Evolutionary conservation across 345 rosid species (phyloP).

Genomic region (Populus pruinosa): DNA sequence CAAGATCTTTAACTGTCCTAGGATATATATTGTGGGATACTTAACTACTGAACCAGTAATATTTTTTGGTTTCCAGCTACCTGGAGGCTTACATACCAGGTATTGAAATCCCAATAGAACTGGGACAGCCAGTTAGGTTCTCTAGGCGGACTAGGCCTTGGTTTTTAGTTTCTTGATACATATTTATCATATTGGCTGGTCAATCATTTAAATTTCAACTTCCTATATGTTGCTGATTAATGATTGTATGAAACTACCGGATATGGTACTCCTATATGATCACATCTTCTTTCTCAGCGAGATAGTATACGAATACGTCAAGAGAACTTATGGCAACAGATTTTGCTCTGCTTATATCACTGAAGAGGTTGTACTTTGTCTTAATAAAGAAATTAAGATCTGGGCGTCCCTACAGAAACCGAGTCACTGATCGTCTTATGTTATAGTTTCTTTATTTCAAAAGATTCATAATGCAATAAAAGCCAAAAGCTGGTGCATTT

Average conservation of each 20-base stretch:
- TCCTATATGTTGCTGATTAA: not conserved
- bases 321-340: not conserved
- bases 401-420: not conserved
- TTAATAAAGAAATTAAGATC: not conserved
- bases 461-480: not conserved
- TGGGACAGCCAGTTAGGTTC: not conserved
- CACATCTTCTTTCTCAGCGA: not conserved
- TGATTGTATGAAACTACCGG: not conserved
- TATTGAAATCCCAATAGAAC: not conserved
- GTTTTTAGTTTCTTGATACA: not conserved
- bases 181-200: not conserved
- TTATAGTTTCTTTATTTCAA: not conserved
- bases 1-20: not conserved
- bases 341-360: not conserved
- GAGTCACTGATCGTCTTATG: not conserved
- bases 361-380: not conserved
- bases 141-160: not conserved
- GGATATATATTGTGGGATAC: not conserved
- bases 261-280: not conserved
- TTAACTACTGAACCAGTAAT: too few relatives aligned
- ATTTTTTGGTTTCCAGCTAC: not conserved
- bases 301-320: not conserved
- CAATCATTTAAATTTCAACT: not conserved
- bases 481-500: not conserved
- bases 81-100: not conserved